A percentile compares a stretch with the other conserved stretches of the same genome.
Conservation (phyloP, 2,329 filamentous ascomycete genomes). For the Ramichloridium luteum region DNA sequence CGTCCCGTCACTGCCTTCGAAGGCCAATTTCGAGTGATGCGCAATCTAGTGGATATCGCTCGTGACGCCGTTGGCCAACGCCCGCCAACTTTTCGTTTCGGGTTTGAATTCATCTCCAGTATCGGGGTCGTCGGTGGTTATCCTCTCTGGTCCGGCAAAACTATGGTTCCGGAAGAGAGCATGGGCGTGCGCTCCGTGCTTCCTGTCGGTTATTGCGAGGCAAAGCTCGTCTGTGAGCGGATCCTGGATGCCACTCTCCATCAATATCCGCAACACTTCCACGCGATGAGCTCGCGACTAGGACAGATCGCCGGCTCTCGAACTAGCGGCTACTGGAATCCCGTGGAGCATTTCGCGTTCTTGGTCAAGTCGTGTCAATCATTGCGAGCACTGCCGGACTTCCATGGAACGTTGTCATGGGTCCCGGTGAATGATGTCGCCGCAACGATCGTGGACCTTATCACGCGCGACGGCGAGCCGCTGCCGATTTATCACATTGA, state of each 20-base stretch:
- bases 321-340: conserved; percentile 43
- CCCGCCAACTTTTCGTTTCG: conserved; percentile 13
- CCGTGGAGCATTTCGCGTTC: conserved; percentile 39
- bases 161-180: conserved; percentile 33
- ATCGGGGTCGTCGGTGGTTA: conserved; percentile 30
- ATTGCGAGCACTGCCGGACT: conserved; percentile 30
- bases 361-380: conserved; percentile 40
- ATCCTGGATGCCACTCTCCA: conserved; percentile 40
- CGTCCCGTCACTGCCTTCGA: conserved; percentile 39
- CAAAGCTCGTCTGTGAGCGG: conserved; percentile 40
- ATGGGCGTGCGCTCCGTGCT: conserved; percentile 31
- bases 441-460: conserved; percentile 24
- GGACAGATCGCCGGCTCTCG: conserved; percentile 44
- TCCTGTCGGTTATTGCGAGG: conserved; percentile 40
- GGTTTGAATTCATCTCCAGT: conserved; percentile 33
- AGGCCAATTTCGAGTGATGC: conserved; percentile 38
- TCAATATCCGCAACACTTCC: conserved; percentile 32
- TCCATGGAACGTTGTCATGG: conserved; percentile 34
- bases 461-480: conserved; percentile 12
- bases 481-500: conserved; percentile 36
- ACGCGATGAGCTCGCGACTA: conserved; percentile 32
- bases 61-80: conserved; percentile 18
- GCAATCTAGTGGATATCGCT: conserved; percentile 38
- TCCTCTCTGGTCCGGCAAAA: conserved; percentile 14
- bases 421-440: conserved; percentile 35